These are phyloP conservation scores for Naganishia liquefaciens DNA, from an alignment of 1,284 basidiomycete species.

Conservation along the genomic window DNA sequence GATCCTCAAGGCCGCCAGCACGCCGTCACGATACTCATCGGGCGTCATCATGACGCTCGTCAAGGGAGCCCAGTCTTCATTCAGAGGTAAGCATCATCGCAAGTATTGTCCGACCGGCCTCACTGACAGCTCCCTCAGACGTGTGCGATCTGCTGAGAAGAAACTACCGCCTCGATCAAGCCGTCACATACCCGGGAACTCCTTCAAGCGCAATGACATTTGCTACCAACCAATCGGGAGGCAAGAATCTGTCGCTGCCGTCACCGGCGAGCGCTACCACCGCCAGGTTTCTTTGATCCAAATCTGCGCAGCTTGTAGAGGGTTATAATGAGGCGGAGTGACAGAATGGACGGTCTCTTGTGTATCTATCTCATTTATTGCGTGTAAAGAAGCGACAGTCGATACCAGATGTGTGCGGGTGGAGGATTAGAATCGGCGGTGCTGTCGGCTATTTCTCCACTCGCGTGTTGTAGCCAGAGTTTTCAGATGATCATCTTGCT, in stretches of 20 bases:
- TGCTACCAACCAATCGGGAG: conserved; percentile 9
- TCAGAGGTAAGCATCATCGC: conserved; percentile 42
- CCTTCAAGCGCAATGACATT: conserved; percentile 17
- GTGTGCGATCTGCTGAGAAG: conserved; percentile 24
- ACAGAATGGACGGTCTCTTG: conserved; percentile 7
- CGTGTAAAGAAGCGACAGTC: background rate
- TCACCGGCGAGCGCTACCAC: conserved; percentile 12
- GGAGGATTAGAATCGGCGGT: background rate
- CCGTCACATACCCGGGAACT: conserved; percentile 19
- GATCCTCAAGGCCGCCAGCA: conserved; percentile 43
- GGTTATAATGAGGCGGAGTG: conserved; percentile 8
- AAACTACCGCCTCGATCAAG: conserved; percentile 31
- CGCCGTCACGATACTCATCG: conserved; percentile 44
- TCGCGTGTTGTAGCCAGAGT: too few species aligned
- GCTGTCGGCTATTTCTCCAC: too few species aligned
- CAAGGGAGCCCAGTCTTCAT: conserved; percentile 52
- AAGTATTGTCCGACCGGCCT: too few species aligned
- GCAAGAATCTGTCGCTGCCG: conserved; percentile 8
- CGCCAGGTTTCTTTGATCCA: conserved; percentile 16
- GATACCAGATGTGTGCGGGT: background rate
- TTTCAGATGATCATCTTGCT: too few species aligned
- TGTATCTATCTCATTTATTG: background rate
- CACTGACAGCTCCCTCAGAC: conserved; percentile 15
- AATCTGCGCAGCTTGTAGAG: conserved; percentile 12
- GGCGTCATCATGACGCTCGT: conserved; percentile 50